A percentile compares a stretch with the other conserved stretches of the same genome.
Conservation (phyloP, 1,284 basidiomycete species). For the Ustilago cynodontis region DNA sequence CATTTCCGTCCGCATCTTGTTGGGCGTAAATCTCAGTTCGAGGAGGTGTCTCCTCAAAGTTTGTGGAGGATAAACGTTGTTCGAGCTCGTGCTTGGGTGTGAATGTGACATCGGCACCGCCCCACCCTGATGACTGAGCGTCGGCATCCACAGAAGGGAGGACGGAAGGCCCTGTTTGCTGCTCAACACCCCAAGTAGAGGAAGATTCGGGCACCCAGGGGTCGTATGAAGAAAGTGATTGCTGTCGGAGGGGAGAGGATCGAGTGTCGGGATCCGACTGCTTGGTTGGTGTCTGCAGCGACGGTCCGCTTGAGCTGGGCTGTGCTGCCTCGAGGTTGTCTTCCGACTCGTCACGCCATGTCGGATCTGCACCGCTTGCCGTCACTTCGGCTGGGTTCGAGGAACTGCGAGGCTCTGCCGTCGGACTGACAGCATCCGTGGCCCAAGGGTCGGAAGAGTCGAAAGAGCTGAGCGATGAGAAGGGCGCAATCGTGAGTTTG, state of each 20-base stretch:
- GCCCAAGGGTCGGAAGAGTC: constrained; percentile 48
- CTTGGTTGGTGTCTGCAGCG: neutral
- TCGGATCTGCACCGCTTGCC: too few relatives aligned
- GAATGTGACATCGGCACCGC: neutral
- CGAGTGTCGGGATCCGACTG: neutral
- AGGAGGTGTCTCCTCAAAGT: neutral
- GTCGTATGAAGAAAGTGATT: constrained; percentile 25
- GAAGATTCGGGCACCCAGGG: constrained; percentile 30
- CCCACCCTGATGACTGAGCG: constrained; percentile 11
- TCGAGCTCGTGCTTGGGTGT: neutral
- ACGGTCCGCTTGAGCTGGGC: neutral
- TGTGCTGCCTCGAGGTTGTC: neutral
- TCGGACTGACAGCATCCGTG: constrained; percentile 8
- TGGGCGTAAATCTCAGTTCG: neutral
- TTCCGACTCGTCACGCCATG: neutral
- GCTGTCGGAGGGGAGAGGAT: constrained; percentile 5
- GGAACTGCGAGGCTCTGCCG: neutral
- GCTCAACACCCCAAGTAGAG: constrained; percentile 14
- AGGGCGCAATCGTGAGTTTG: neutral
- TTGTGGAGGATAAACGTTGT: constrained; percentile 9
- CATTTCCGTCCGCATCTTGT: neutral
- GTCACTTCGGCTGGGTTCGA: neutral
- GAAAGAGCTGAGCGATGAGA: constrained; percentile 25
- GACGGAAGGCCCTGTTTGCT: neutral
- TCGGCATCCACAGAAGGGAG: constrained; percentile 5